Percentiles rank a stretch among this genome's conserved stretches.
Evolutionary conservation across 176 grass and related monocot species (phyloP).

Genomic region (Puccinellia tenuiflora): DNA sequence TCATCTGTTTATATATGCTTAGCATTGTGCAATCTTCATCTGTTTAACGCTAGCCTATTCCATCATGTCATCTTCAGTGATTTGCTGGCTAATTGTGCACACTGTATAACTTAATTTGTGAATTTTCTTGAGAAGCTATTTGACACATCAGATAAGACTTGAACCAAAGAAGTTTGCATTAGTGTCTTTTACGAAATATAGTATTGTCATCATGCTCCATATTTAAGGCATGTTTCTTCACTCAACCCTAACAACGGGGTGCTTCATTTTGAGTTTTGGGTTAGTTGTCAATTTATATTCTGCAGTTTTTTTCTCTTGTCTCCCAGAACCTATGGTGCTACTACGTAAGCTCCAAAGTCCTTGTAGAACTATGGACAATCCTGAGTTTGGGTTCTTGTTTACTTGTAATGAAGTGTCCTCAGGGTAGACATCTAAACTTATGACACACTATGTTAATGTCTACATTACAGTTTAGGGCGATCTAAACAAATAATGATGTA

Average conservation of each 20-base stretch:
- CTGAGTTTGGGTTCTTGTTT: conserved; percentile 9
- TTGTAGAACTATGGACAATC: background rate
- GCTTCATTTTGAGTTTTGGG: background rate
- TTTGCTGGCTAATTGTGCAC: background rate
- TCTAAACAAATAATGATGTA: background rate
- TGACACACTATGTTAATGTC: background rate
- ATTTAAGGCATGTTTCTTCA: conserved; percentile 9
- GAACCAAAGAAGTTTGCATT: conserved; percentile 4
- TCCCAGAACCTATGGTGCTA: background rate
- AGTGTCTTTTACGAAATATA: background rate
- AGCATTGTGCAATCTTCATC: background rate
- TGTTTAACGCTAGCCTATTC: background rate
- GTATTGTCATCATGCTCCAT: background rate
- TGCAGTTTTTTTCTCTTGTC: background rate
- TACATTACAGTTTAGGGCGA: background rate
- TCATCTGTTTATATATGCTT: background rate
- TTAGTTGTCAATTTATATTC: background rate
- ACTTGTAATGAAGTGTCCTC: background rate
- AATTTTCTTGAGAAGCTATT: background rate
- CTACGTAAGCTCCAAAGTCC: background rate
- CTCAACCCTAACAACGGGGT: background rate
- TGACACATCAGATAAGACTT: background rate
- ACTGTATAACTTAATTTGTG: background rate
- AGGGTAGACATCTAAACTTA: background rate
- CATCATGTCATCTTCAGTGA: background rate